phyloP scores from a whole-genome alignment of 179 eudicot species.

The Silene noctiflora region DNA sequence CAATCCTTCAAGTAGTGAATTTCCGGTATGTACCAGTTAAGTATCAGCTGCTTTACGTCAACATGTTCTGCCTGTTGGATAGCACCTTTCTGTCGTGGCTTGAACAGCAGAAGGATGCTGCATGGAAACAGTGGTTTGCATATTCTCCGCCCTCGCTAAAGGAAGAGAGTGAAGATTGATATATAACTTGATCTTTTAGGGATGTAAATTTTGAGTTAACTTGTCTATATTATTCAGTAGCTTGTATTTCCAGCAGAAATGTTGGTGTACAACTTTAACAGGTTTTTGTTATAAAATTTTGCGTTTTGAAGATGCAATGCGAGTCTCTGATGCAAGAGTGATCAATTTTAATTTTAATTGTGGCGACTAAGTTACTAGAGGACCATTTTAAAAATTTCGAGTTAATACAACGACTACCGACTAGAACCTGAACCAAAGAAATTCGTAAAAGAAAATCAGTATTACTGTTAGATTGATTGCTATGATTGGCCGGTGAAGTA shows the following conservation, averaged over 20 bases:
- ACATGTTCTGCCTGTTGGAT: slow-evolving; percentile 41
- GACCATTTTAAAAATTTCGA: too few species aligned
- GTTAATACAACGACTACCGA: too few species aligned
- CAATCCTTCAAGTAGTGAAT: slow-evolving; percentile 34
- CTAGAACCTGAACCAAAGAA: too few species aligned
- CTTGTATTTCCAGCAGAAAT: neutral
- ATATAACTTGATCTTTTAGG: neutral
- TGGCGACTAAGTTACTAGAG: too few species aligned
- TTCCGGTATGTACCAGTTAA: slow-evolving; percentile 40
- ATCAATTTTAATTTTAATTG: too few species aligned
- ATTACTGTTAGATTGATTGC: too few species aligned
- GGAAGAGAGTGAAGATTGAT: slow-evolving; percentile 24
- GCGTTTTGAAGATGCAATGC: too few species aligned
- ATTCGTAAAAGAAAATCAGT: too few species aligned
- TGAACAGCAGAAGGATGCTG: slow-evolving; percentile 45
- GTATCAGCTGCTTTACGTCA: slow-evolving; percentile 41
- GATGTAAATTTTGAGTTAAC: neutral
- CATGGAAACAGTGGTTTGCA: slow-evolving; percentile 36
- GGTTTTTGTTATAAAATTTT: too few species aligned
- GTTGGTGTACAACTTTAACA: neutral
- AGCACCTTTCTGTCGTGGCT: slow-evolving; percentile 46
- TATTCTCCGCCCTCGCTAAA: slow-evolving; percentile 21
- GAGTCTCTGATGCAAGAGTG: too few species aligned
- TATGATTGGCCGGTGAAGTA: too few species aligned
- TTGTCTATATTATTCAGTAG: too few species aligned